phyloP scores from a whole-genome alignment of 2,329 filamentous ascomycete species.

The Trichophyton verrucosum region DNA sequence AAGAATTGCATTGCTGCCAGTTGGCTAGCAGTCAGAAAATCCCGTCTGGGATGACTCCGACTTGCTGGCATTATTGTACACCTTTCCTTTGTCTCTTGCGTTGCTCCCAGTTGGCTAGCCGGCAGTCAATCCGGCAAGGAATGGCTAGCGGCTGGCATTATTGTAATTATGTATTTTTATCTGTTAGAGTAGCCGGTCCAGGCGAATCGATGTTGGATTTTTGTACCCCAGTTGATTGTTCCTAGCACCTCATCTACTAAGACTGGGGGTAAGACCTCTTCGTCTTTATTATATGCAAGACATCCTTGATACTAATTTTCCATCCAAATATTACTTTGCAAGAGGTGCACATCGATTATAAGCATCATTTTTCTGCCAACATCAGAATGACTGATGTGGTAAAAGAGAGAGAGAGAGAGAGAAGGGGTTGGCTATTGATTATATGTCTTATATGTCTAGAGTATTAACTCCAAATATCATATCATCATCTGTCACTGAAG shows the following conservation, averaged over 20 bases:
- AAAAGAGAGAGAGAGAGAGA: too few species aligned
- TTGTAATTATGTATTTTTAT: neutral
- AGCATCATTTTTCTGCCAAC: too few species aligned
- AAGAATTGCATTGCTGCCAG: neutral
- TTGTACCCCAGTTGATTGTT: neutral
- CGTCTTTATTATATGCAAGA: too few species aligned
- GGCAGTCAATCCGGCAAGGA: neutral
- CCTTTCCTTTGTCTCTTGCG: neutral
- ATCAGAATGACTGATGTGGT: too few species aligned
- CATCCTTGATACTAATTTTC: too few species aligned
- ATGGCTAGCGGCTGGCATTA: neutral
- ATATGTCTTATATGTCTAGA: neutral
- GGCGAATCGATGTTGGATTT: neutral
- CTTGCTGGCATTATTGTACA: neutral
- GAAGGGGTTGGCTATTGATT: too few species aligned
- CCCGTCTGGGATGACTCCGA: neutral
- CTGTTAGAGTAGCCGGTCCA: neutral
- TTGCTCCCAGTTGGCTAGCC: neutral
- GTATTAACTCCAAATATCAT: neutral
- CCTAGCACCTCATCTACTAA: neutral
- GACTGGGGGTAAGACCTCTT: too few species aligned
- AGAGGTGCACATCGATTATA: too few species aligned
- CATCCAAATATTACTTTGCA: too few species aligned
- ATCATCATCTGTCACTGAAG: neutral
- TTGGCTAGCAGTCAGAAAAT: neutral